phyloP scores from a whole-genome alignment of 106 monocot genomes.

The Gastrodia elata region DNA sequence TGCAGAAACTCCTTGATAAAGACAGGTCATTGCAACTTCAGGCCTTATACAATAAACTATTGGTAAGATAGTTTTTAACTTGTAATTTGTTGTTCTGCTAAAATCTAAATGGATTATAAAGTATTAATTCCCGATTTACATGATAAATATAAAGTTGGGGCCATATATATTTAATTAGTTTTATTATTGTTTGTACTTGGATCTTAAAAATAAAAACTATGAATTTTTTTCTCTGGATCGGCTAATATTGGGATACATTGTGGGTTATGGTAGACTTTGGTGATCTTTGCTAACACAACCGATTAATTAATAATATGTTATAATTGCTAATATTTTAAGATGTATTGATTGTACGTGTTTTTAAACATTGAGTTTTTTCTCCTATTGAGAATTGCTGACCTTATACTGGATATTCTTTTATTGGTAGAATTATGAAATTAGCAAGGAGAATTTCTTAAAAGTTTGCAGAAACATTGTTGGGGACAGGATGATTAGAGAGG shows the following conservation, averaged over 20 bases:
- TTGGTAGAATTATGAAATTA: conserved; percentile 35
- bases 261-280: neutral
- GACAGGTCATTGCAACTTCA: conserved; percentile 72
- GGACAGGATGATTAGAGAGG: conserved; percentile 43
- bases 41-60: conserved; percentile 41
- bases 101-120: neutral
- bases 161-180: neutral
- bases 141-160: neutral
- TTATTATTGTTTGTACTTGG: no score
- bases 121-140: neutral
- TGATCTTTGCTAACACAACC: neutral
- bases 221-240: no score
- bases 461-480: conserved; percentile 38
- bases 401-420: neutral
- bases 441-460: conserved; percentile 35
- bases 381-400: neutral
- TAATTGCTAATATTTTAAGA: neutral
- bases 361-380: neutral
- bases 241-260: neutral
- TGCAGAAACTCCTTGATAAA: conserved; percentile 63
- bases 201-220: no score
- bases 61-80: conserved; percentile 23
- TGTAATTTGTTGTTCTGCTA: neutral
- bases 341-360: neutral
- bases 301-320: neutral